Evolutionary conservation across 345 rosid species (phyloP).

Genomic region (Populus nigra): DNA sequence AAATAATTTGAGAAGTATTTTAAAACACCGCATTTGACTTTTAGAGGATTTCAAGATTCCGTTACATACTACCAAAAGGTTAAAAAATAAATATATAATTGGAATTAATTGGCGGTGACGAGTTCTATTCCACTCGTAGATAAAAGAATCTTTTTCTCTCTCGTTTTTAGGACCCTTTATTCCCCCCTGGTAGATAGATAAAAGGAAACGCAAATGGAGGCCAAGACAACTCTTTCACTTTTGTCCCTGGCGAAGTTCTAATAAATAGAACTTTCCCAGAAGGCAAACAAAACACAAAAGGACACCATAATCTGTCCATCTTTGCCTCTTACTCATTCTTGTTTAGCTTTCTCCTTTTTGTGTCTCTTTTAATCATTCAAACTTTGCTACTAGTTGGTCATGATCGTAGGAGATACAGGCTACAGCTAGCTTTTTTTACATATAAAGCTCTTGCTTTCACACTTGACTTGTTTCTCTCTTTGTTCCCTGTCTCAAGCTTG

Average conservation of each 20-base stretch:
- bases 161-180: background rate
- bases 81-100: background rate
- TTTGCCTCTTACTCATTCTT: background rate
- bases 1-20: no score
- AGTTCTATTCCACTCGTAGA: conserved; percentile 1
- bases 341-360: background rate
- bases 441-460: conserved; percentile 30
- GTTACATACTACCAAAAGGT: background rate
- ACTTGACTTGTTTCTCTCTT: conserved; percentile 2
- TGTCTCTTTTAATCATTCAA: conserved; percentile 30
- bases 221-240: conserved; percentile 24
- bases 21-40: no score
- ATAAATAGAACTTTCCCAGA: conserved; percentile 19
- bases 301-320: conserved; percentile 15
- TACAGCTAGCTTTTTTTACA: conserved; percentile 19
- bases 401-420: conserved; percentile 8
- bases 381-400: conserved; percentile 13
- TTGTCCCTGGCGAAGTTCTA: conserved; percentile 11
- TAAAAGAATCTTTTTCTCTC: background rate
- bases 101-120: background rate
- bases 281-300: conserved; percentile 16
- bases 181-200: background rate
- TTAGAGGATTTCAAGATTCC: no score
- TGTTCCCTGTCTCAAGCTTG: conserved; percentile 8
- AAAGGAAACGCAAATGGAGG: background rate